phyloP scores from a whole-genome alignment of 345 rosid species.

The Erysimum cheiranthoides region DNA sequence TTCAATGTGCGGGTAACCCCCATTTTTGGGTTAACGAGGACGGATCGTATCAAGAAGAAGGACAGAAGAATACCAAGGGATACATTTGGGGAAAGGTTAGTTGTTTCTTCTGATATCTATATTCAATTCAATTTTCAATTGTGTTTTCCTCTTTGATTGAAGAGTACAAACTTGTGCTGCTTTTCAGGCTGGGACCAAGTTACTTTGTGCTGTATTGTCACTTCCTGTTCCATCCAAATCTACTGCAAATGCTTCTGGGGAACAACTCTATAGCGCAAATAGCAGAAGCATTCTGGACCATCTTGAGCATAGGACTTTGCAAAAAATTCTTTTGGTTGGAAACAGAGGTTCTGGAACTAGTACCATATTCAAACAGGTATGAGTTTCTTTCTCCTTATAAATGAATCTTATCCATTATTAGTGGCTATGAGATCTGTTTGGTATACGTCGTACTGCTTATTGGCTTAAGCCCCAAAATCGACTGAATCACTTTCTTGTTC shows the following conservation, averaged over 20 bases:
- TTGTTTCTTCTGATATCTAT: constrained; percentile 11
- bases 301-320: constrained; percentile 71
- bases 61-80: constrained; percentile 96
- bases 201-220: constrained; percentile 88
- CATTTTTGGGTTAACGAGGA: constrained; percentile 99
- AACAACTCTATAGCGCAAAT: constrained; percentile 55
- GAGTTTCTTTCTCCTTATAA: constrained; percentile 30
- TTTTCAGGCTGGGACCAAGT: constrained; percentile 89
- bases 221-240: constrained; percentile 94
- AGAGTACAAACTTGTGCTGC: constrained; percentile 30
- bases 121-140: neutral
- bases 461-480: neutral
- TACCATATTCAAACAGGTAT: constrained; percentile 96
- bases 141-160: constrained; percentile 15
- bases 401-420: neutral
- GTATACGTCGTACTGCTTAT: neutral
- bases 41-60: constrained; percentile 99
- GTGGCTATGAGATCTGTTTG: neutral
- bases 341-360: constrained; percentile 91
- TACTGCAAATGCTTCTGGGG: constrained; percentile 59
- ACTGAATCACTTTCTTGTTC: constrained; percentile 41
- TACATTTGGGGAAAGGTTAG: constrained; percentile 99
- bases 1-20: constrained; percentile 99
- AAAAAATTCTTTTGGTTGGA: constrained; percentile 90
- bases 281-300: constrained; percentile 81